Conservation (phyloP, 345 rosid species). For the Cardamine chenopodiifolia region DNA sequence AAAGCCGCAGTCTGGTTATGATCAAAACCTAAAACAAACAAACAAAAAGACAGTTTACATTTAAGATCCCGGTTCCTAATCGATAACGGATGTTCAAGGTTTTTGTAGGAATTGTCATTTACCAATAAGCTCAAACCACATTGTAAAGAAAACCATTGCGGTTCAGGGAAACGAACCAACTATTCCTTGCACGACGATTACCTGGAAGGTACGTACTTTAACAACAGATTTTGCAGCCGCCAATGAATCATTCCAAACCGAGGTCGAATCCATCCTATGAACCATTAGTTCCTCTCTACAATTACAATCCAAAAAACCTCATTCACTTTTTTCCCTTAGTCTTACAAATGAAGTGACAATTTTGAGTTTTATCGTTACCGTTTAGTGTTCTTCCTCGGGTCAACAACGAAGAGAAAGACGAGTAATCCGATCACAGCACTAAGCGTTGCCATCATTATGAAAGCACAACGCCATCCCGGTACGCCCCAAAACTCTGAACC, state of each 20-base stretch:
- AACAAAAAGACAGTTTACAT: background rate
- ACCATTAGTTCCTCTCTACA: slow-evolving; percentile 60
- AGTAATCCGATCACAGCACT: slow-evolving; percentile 78
- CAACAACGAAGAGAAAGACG: slow-evolving; percentile 70
- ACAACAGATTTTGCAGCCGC: slow-evolving; percentile 70
- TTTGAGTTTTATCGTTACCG: slow-evolving; percentile 17
- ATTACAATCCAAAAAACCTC: background rate
- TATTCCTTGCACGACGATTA: slow-evolving; percentile 87
- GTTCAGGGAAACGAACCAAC: slow-evolving; percentile 95
- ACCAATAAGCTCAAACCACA: slow-evolving; percentile 98
- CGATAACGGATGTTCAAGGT: background rate
- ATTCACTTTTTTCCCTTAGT: background rate
- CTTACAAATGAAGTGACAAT: background rate
- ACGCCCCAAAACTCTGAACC: slow-evolving; percentile 70
- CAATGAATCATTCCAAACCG: slow-evolving; percentile 79
- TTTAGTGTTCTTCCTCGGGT: slow-evolving; percentile 53
- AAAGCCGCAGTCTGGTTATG: slow-evolving; percentile 80
- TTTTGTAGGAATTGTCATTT: slow-evolving; percentile 28
- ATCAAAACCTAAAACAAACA: slow-evolving; percentile 60
- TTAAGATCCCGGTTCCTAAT: background rate
- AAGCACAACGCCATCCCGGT: slow-evolving; percentile 96
- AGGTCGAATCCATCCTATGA: slow-evolving; percentile 47
- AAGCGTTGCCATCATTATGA: slow-evolving; percentile 80
- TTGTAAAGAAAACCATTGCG: slow-evolving; percentile 92
- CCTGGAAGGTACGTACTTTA: slow-evolving; percentile 78